These are phyloP conservation scores for Aspergillus indologenus DNA, from an alignment of 495 filamentous ascomycete genomes.

Conservation along the genomic window DNA sequence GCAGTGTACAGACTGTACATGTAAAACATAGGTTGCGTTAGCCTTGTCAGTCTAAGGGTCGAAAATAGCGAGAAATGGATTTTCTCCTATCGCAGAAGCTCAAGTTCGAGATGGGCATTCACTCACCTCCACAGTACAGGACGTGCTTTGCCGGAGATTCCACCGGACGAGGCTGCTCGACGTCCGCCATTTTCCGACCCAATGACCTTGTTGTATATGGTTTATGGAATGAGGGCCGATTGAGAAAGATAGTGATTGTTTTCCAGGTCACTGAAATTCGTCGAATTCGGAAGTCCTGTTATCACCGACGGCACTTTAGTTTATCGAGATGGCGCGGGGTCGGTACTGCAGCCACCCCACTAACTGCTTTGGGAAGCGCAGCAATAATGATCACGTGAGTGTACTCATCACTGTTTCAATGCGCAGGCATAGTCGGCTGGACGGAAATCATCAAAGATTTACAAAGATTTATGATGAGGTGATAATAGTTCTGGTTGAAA, in stretches of 20 bases:
- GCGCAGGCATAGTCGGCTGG: no score
- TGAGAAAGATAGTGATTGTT: not conserved
- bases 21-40: slow-evolving; percentile 18
- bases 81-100: slow-evolving; percentile 1
- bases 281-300: not conserved
- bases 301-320: not conserved
- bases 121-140: slow-evolving; percentile 77
- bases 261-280: not conserved
- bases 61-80: not conserved
- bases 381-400: not conserved
- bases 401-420: not conserved
- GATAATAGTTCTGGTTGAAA: no score
- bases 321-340: slow-evolving; percentile 18
- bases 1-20: slow-evolving; percentile 77
- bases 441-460: no score
- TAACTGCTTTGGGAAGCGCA: not conserved
- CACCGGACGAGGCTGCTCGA: slow-evolving; percentile 29
- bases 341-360: slow-evolving; percentile 4
- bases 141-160: slow-evolving; percentile 65
- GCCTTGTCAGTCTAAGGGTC: not conserved
- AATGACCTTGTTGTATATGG: not conserved
- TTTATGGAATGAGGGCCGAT: not conserved
- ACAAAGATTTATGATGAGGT: no score
- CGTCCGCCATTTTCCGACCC: slow-evolving; percentile 40
- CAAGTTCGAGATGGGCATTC: slow-evolving; percentile 10